Evolutionary conservation across 164 flowering plant species (phyloP).

Genomic region (Piper betle): DNA sequence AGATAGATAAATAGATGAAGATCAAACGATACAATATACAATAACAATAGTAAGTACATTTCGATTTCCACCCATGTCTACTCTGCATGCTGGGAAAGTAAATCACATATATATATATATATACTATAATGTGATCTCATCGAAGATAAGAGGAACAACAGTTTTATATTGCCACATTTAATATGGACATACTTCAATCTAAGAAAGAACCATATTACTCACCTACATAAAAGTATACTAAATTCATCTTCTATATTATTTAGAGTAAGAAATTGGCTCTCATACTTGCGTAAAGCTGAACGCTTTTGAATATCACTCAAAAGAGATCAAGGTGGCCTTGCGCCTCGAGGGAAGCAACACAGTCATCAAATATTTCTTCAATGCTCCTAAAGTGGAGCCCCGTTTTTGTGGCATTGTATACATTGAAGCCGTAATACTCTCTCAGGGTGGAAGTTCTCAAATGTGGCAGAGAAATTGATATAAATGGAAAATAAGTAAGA

Average conservation of each 20-base stretch:
- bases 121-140: no score
- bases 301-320: background rate
- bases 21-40: no score
- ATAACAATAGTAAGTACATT: no score
- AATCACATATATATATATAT: no score
- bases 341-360: conserved; percentile 44
- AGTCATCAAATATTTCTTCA: conserved; percentile 82
- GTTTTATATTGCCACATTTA: no score
- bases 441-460: background rate
- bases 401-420: conserved; percentile 44
- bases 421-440: conserved; percentile 44
- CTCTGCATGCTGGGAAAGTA: no score
- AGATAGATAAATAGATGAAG: no score
- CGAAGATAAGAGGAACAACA: no score
- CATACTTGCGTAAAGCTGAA: background rate
- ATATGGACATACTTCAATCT: background rate
- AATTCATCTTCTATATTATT: background rate
- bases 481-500: background rate
- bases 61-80: no score
- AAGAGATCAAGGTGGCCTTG: conserved; percentile 36
- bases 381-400: conserved; percentile 70
- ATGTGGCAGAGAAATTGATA: no score
- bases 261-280: background rate
- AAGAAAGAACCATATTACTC: no score
- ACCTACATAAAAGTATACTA: background rate